A percentile compares a stretch with the other conserved stretches of the same genome.
Conservation (phyloP, 371 early-diverging fungal species). For the Mucor irregularis region DNA sequence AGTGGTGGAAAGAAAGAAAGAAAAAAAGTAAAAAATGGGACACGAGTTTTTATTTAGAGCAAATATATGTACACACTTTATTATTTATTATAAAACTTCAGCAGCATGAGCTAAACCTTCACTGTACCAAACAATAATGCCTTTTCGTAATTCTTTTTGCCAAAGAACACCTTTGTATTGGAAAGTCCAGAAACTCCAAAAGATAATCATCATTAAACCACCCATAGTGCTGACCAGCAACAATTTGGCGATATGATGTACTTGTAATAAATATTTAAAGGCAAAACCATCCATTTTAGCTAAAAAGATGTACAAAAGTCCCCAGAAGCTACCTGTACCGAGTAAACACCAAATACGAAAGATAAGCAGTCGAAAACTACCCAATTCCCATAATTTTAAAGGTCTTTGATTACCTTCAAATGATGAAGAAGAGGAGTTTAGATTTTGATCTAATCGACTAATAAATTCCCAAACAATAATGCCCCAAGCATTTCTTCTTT, state of each 20-base stretch:
- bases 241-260: constrained; percentile 40
- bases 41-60: neutral
- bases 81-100: constrained; percentile 34
- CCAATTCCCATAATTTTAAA: constrained; percentile 25
- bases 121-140: constrained; percentile 63
- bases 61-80: too few species aligned
- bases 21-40: neutral
- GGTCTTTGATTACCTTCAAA: neutral
- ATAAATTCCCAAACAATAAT: constrained; percentile 65
- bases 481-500: constrained; percentile 67
- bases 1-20: neutral
- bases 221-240: constrained; percentile 54
- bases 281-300: constrained; percentile 49
- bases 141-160: constrained; percentile 62
- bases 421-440: constrained; percentile 5
- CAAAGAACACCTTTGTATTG: constrained; percentile 66
- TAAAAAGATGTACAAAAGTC: constrained; percentile 51
- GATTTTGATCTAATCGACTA: constrained; percentile 41
- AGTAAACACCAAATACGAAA: constrained; percentile 63
- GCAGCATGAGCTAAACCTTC: constrained; percentile 51
- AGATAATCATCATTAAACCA: constrained; percentile 58
- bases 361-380: constrained; percentile 27
- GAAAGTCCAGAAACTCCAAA: constrained; percentile 73
- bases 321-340: constrained; percentile 64
- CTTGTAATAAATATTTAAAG: constrained; percentile 41